Percentiles rank a stretch among this genome's conserved stretches.
These are phyloP conservation scores for Globisporangium nodosum DNA, from an alignment of 352 stramenopile species.

Conservation along the genomic window DNA sequence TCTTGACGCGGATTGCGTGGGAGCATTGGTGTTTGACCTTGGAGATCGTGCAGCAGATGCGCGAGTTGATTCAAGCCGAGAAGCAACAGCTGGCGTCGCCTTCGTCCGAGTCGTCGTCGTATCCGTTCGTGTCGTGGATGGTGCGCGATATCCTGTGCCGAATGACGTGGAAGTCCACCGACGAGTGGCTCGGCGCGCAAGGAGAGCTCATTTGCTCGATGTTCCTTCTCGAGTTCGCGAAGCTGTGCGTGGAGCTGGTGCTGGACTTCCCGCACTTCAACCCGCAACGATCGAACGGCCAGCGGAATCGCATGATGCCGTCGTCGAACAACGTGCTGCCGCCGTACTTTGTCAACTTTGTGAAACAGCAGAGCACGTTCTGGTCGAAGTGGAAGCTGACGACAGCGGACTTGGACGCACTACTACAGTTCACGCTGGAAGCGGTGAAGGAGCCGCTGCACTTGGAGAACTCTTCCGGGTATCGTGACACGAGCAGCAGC, in stretches of 20 bases:
- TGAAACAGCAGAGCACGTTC: slow-evolving; percentile 67
- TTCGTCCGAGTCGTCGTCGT: slow-evolving; percentile 39
- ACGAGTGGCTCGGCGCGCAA: slow-evolving; percentile 57
- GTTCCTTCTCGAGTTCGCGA: slow-evolving; percentile 67
- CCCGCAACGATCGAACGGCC: slow-evolving; percentile 18
- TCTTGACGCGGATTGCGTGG: slow-evolving; percentile 74
- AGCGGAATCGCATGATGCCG: slow-evolving; percentile 27
- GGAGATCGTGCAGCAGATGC: slow-evolving; percentile 82
- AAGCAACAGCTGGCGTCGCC: slow-evolving; percentile 40
- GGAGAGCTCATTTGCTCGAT: slow-evolving; percentile 52
- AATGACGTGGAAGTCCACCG: slow-evolving; percentile 72
- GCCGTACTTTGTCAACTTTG: slow-evolving; percentile 84
- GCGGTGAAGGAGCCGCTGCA: slow-evolving; percentile 50
- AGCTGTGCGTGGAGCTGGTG: slow-evolving; percentile 72
- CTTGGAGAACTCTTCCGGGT: slow-evolving; percentile 4
- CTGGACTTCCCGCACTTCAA: slow-evolving; percentile 74
- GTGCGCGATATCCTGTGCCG: slow-evolving; percentile 78
- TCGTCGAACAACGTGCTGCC: slow-evolving; percentile 64
- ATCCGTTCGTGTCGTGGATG: slow-evolving; percentile 81
- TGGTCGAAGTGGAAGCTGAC: slow-evolving; percentile 77
- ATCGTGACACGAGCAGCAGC: slow-evolving; percentile 1
- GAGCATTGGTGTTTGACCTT: slow-evolving; percentile 80
- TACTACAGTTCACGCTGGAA: slow-evolving; percentile 56
- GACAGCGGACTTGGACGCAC: slow-evolving; percentile 38
- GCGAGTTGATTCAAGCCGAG: slow-evolving; percentile 60